Conservation (phyloP, 169 alveolate species). For the Babesia caballi region DNA sequence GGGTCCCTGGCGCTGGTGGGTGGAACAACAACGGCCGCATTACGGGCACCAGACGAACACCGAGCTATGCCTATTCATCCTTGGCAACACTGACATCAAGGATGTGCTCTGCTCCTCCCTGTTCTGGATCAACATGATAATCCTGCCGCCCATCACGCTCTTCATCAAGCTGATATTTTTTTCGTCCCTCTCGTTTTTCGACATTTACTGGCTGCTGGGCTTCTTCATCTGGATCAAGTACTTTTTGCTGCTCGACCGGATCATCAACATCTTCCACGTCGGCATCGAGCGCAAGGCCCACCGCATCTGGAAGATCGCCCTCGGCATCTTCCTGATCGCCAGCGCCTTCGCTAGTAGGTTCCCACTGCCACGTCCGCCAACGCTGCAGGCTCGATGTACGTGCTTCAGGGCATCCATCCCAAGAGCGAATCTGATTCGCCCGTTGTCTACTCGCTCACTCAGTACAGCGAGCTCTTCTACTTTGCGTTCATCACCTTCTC, state of each 20-base stretch:
- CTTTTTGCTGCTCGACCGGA: conserved; percentile 33
- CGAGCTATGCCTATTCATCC: conserved; percentile 52
- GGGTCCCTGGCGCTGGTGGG: conserved; percentile 43
- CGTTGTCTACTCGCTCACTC: conserved; percentile 18
- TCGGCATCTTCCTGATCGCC: conserved; percentile 58
- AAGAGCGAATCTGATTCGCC: not conserved
- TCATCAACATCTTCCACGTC: conserved; percentile 5
- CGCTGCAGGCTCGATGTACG: conserved; percentile 49
- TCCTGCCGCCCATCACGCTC: conserved; percentile 43
- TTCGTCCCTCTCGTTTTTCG: conserved; percentile 17
- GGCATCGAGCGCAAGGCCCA: conserved; percentile 38
- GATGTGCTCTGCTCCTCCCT: conserved; percentile 37
- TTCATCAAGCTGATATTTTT: conserved; percentile 31
- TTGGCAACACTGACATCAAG: conserved; percentile 41
- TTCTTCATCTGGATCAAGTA: conserved; percentile 49
- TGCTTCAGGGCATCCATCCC: conserved; percentile 60
- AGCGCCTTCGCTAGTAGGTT: conserved; percentile 57
- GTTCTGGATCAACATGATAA: conserved; percentile 46
- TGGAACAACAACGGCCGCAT: not conserved
- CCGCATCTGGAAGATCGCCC: conserved; percentile 28
- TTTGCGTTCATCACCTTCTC: conserved; percentile 75
- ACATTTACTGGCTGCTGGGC: conserved; percentile 58
- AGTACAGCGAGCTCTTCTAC: conserved; percentile 61
- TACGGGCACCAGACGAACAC: conserved; percentile 29
- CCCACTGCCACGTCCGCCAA: not conserved